Evolutionary conservation across 192 early-diverging fungal genomes (phyloP).

Genomic region (Podila epicladia): DNA sequence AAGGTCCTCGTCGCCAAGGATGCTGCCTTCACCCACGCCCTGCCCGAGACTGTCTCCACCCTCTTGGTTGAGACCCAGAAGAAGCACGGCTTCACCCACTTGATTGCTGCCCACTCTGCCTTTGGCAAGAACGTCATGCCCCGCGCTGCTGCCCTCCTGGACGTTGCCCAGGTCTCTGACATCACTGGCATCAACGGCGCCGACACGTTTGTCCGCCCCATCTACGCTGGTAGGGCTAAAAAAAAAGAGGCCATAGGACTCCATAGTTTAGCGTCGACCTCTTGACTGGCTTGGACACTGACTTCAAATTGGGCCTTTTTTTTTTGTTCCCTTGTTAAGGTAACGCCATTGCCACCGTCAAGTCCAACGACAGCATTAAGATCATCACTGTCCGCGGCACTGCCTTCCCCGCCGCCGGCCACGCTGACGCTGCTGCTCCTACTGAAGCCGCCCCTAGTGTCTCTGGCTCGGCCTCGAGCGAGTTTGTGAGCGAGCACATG

Average conservation of each 20-base stretch:
- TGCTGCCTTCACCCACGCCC: conserved; percentile 76
- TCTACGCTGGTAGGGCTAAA: conserved; percentile 85
- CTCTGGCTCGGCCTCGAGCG: conserved; percentile 60
- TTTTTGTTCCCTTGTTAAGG: conserved; percentile 51
- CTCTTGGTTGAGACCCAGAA: conserved; percentile 78
- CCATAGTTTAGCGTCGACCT: neutral
- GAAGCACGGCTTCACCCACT: conserved; percentile 79
- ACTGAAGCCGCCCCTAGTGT: conserved; percentile 78
- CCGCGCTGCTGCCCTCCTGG: conserved; percentile 90
- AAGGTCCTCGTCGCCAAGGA: conserved; percentile 91
- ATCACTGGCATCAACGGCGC: conserved; percentile 79
- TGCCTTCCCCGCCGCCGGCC: conserved; percentile 78
- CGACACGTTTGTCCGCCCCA: conserved; percentile 95
- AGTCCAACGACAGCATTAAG: conserved; percentile 88
- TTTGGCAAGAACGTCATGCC: conserved; percentile 96
- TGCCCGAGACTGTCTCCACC: conserved; percentile 86
- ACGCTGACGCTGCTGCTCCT: conserved; percentile 63
- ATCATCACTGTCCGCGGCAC: conserved; percentile 91
- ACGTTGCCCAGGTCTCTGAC: conserved; percentile 93
- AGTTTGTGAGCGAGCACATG: conserved; percentile 91
- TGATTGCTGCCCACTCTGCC: conserved; percentile 88
- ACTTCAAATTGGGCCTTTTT: no score
- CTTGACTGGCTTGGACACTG: neutral
- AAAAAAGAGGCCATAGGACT: neutral
- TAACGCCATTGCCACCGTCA: conserved; percentile 97